Base-by-base conservation (phyloP, 106 monocot species). In the Dendrobium catenatum region DNA sequence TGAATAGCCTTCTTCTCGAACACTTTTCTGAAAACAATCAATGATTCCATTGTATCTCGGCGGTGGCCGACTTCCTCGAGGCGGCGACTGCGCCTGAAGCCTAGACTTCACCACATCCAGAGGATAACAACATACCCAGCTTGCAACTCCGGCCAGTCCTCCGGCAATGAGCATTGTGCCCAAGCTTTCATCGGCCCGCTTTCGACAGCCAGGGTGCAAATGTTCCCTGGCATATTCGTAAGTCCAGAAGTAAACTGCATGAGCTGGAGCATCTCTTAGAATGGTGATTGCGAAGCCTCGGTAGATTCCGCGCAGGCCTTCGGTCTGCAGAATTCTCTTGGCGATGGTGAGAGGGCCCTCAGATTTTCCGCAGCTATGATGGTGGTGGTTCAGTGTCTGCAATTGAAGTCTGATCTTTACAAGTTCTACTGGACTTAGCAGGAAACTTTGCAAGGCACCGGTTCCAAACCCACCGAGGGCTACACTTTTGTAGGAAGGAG, bases 71-170 rank as follows among this genome's bases (percentile, higher is more conserved):
- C 51, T 51, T 51, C 51, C 51, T 51, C 49, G 68, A 33, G 72
- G 11, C 73, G 31, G 41, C 0, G 85, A 77, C 31, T 98, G 94
- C 0, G 91, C 97, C 81, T 98, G 97, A 37, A 98, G 77, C 73
- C 97, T 82, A 1, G 97, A 93, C 78, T 98, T 98, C 29, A 98
- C 81, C 77, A 98, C 94, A 64, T 94, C 97, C 47, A 95, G 47
- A 2, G 97, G 97, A 78, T 98, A 98, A 84, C 97, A 94, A 44
- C 82, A 89, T 6, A 93, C 81, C 97, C 97, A 98, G 59, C 97
- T 98, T 1, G 89, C 88, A 11, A 95, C 94, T 48, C 97, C 94
- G 0, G 97, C 97, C 13, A 94, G 79, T 0, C 97, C 97, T 6
- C 97, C 97, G 22, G 97, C 82, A 40, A 95, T 3, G 15, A 94